Evolutionary conservation across 2,329 filamentous ascomycete genomes (phyloP).

Genomic region (Fusarium mangiferae): DNA sequence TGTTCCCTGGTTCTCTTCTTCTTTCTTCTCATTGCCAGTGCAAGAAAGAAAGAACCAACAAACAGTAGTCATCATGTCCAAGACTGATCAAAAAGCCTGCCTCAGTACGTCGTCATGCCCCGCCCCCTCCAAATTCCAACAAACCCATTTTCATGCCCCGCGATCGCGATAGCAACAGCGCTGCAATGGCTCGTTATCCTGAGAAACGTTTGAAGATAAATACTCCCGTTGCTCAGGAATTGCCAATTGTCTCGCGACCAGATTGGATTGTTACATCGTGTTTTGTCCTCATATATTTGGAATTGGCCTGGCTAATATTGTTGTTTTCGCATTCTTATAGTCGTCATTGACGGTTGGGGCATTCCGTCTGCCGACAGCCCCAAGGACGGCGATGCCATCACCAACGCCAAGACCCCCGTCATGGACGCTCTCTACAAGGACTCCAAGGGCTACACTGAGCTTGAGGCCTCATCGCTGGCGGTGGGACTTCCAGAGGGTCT

Average conservation of each 20-base stretch:
- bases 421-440: constrained; percentile 93
- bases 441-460: constrained; percentile 85
- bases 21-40: constrained; percentile 29
- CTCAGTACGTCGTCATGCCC: constrained; percentile 62
- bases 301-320: constrained; percentile 69
- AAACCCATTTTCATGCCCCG: constrained; percentile 35
- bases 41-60: constrained; percentile 13
- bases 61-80: constrained; percentile 56
- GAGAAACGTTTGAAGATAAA: constrained; percentile 37
- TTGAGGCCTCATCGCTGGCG: constrained; percentile 95
- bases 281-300: constrained; percentile 66
- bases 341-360: constrained; percentile 99
- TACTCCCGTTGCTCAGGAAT: constrained; percentile 24
- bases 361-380: constrained; percentile 83
- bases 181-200: constrained; percentile 24
- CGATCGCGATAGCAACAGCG: constrained; percentile 30
- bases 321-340: constrained; percentile 66
- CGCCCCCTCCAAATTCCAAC: constrained; percentile 41
- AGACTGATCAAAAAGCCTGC: constrained; percentile 69
- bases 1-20: constrained; percentile 6
- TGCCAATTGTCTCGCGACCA: constrained; percentile 28
- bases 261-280: constrained; percentile 58
- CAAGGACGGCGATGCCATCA: constrained; percentile 93
- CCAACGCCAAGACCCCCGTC: constrained; percentile 88
- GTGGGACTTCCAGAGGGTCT: constrained; percentile 95